These are phyloP conservation scores for Quercus phellos DNA, from an alignment of 331 rosid species.

Conservation along the genomic window DNA sequence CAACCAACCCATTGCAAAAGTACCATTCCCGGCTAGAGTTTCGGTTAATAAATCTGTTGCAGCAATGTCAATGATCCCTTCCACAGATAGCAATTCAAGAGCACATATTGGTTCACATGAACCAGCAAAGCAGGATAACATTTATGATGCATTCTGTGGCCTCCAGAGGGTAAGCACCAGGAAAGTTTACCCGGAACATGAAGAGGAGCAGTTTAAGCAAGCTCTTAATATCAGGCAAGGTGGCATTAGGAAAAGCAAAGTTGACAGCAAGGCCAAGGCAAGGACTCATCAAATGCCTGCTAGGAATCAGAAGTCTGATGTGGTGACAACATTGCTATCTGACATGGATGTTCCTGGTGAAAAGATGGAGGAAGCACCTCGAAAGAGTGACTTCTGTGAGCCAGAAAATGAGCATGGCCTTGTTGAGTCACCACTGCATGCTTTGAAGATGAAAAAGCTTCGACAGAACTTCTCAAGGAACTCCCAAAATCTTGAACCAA, in stretches of 20 bases:
- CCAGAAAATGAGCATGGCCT: constrained; percentile 57
- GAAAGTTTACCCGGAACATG: constrained; percentile 54
- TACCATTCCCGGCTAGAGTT: constrained; percentile 76
- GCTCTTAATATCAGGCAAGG: constrained; percentile 71
- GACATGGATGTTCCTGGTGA: constrained; percentile 43
- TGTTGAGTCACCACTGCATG: constrained; percentile 29
- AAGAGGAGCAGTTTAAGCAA: constrained; percentile 83
- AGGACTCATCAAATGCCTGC: constrained; percentile 58
- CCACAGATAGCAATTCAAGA: constrained; percentile 37
- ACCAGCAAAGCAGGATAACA: constrained; percentile 39
- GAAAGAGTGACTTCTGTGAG: constrained; percentile 62
- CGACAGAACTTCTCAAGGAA: constrained; percentile 59
- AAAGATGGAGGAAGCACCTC: constrained; percentile 42
- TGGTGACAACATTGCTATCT: constrained; percentile 41
- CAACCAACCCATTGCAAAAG: constrained; percentile 57
- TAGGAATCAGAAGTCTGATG: constrained; percentile 49
- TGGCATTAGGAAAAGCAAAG: constrained; percentile 62
- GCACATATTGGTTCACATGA: constrained; percentile 41
- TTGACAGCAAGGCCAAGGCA: constrained; percentile 54
- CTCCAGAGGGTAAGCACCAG: constrained; percentile 46
- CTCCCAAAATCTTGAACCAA: constrained; percentile 70
- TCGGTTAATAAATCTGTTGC: constrained; percentile 50
- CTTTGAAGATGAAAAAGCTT: constrained; percentile 47
- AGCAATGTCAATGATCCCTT: constrained; percentile 32
- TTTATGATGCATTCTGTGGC: constrained; percentile 44